These are phyloP conservation scores for Zychaea mexicana DNA, from an alignment of 371 early-diverging fungal genomes.

Conservation along the genomic window DNA sequence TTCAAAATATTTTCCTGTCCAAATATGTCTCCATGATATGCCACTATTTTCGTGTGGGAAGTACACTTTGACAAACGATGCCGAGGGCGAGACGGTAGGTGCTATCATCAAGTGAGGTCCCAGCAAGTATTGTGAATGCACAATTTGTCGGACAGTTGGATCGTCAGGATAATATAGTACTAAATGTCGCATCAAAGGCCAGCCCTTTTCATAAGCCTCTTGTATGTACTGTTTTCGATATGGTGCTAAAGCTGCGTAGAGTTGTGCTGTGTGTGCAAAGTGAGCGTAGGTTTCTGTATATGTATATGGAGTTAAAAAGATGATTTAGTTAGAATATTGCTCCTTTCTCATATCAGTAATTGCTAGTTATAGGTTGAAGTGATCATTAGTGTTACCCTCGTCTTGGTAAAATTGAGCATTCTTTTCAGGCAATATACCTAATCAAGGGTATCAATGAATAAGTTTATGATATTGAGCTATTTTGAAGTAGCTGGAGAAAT, in stretches of 20 bases:
- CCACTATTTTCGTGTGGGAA: conserved; percentile 31
- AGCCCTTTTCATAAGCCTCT: conserved; percentile 53
- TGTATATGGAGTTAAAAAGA: background rate
- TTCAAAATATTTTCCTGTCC: conserved; percentile 43
- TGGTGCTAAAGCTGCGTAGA: conserved; percentile 34
- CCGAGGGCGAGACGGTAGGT: conserved; percentile 35
- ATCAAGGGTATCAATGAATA: no score
- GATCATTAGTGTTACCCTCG: conserved; percentile 35
- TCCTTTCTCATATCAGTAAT: no score
- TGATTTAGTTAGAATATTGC: no score
- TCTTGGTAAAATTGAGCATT: conserved; percentile 57
- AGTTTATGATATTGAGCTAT: no score
- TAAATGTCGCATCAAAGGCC: conserved; percentile 53
- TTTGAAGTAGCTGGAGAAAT: no score
- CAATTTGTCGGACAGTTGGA: conserved; percentile 28
- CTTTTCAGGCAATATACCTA: conserved; percentile 36
- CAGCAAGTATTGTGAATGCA: conserved; percentile 39
- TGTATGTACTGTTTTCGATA: conserved; percentile 42
- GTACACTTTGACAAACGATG: conserved; percentile 47
- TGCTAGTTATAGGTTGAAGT: background rate
- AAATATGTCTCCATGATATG: conserved; percentile 46
- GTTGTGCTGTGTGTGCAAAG: conserved; percentile 36
- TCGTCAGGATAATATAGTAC: conserved; percentile 55
- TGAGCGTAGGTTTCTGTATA: conserved; percentile 35
- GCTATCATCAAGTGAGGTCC: conserved; percentile 41